Base-by-base conservation (phyloP, 805 yeast species). In the Ascoidea asiatica region DNA sequence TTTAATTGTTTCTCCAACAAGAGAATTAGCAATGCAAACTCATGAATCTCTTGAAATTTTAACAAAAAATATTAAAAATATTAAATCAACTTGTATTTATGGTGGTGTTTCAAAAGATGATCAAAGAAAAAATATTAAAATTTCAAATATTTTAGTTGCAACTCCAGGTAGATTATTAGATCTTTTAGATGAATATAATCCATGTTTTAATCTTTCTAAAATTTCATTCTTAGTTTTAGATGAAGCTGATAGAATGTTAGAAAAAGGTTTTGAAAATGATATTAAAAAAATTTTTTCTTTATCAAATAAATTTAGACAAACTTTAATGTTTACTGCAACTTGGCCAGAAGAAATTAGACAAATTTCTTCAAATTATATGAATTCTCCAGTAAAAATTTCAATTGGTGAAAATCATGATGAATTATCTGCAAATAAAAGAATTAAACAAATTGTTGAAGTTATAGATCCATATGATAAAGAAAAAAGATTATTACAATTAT, bases 271-370 rank as follows among this genome's bases (percentile, higher is more conserved):
- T 57, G 97, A 94, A 65, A 94, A 90, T 60, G 98, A 90, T 63
- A 90, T 92, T 58, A 87, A 84, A 60, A 70, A 73, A 50, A 87
- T 92, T 52, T 77, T 92, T 58, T 74, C 81, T 40, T 72, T 86
- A 15, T 67, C 73, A 20, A 57, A 64, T 29, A 43, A 56, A 3
- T 59, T 62, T 55, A 71, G 97, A 66, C 97, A 90, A 64, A 92
- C 98, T 0, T 71, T 92, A 51, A 92, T 92, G 97, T 92, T 92
- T 65, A 90, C 98, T 7, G 99, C 99, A n/a, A 92, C 99, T 1
- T 92, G 98, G 98, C 99, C 99, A n/a, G 85, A 84, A 55, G 95
- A 90, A 65, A 97, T 92, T 35, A 80, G 97, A 58, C 94, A 87
- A 51, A 72, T 92, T 50, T 98, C 98, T 6, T 59, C 78, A 18